Evolutionary conservation across 1,284 basidiomycete species (phyloP).

Genomic region (Rhodotorula sp.): DNA sequence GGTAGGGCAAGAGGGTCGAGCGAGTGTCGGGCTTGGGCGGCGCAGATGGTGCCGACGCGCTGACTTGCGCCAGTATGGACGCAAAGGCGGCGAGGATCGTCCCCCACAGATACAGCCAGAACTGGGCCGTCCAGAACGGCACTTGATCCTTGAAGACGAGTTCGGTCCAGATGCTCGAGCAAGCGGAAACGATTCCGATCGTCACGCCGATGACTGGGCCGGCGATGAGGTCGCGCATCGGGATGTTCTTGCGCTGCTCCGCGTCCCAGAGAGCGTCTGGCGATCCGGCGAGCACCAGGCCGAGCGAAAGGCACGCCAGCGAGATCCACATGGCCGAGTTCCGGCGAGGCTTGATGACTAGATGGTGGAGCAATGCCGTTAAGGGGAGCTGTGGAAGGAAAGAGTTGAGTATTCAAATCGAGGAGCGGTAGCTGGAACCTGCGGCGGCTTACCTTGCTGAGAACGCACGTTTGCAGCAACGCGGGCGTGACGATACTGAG

Average conservation of each 20-base stretch:
- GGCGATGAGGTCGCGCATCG: not conserved
- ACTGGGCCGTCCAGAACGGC: conserved; percentile 18
- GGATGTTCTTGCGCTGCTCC: not conserved
- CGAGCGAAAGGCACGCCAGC: conserved; percentile 4
- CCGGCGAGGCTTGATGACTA: not conserved
- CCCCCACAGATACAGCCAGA: conserved; percentile 13
- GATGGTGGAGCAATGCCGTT: conserved; percentile 10
- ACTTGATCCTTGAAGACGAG: conserved; percentile 13
- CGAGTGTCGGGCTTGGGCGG: not conserved
- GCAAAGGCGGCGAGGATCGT: conserved; percentile 1
- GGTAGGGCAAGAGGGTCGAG: conserved; percentile 2
- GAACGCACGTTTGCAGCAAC: conserved; percentile 11
- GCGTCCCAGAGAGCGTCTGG: conserved; percentile 4
- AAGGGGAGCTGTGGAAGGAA: conserved; percentile 2
- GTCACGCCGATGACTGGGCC: conserved; percentile 9
- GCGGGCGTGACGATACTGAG: conserved; percentile 10
- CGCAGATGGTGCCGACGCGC: not conserved
- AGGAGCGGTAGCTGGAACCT: not conserved
- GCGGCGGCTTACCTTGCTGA: conserved; percentile 4
- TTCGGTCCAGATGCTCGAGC: conserved; percentile 12
- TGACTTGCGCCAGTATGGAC: not conserved
- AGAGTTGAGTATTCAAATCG: fast-evolving
- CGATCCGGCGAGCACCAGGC: conserved; percentile 9
- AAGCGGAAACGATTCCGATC: conserved; percentile 10
- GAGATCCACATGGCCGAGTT: conserved; percentile 15